A percentile compares a stretch with the other conserved stretches of the same genome.
These are phyloP conservation scores for Apocynum venetum DNA, from an alignment of 257 asterid species.

Conservation along the genomic window DNA sequence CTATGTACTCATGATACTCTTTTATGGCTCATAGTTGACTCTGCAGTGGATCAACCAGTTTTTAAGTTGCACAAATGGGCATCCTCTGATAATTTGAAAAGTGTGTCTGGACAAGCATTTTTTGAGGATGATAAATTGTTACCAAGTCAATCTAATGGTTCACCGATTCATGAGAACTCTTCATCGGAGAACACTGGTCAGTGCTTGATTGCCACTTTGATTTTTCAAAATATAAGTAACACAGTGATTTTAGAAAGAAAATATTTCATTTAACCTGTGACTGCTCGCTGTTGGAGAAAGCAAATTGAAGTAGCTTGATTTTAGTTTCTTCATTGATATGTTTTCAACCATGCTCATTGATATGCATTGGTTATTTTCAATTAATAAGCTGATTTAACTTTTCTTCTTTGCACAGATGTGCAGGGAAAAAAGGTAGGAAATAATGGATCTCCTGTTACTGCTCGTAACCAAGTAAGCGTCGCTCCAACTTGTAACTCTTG, in stretches of 20 bases:
- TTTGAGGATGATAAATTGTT: slow-evolving; percentile 41
- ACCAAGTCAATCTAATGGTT: slow-evolving; percentile 29
- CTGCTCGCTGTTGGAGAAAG: not conserved
- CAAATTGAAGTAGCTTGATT: not conserved
- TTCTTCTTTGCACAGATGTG: slow-evolving; percentile 26
- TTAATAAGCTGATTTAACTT: slow-evolving; percentile 1
- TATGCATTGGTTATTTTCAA: not conserved
- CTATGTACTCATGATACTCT: not conserved
- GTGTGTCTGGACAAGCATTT: slow-evolving; percentile 34
- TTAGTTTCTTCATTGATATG: not conserved
- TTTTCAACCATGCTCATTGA: not conserved
- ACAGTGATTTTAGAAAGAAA: not conserved
- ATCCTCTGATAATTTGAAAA: slow-evolving; percentile 38
- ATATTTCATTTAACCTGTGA: not conserved
- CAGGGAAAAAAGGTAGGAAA: slow-evolving; percentile 37
- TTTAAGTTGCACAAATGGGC: slow-evolving; percentile 71
- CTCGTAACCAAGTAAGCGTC: slow-evolving; percentile 52
- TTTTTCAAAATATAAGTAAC: not conserved
- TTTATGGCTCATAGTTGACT: slow-evolving; percentile 27
- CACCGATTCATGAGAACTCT: slow-evolving; percentile 30
- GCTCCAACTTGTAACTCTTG: not conserved
- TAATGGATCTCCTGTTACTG: slow-evolving; percentile 42
- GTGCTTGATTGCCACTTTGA: slow-evolving; percentile 11
- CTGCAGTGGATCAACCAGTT: slow-evolving; percentile 28
- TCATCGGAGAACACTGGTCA: slow-evolving; percentile 26